Percentiles rank a stretch among this genome's conserved stretches.
phyloP scores from a whole-genome alignment of 1,284 basidiomycete genomes.

The Somion occarium region DNA sequence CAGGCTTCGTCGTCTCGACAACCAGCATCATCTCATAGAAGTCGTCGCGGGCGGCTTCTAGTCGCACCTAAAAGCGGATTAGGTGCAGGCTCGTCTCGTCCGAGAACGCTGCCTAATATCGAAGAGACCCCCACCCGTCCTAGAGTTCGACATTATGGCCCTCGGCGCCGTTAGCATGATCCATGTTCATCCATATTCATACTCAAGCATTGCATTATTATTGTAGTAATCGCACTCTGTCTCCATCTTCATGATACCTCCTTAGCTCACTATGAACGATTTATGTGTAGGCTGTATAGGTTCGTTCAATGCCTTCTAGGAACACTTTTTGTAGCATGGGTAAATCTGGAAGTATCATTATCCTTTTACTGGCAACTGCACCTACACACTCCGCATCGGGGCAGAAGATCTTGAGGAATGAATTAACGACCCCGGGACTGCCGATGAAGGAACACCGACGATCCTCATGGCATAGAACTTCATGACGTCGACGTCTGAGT shows the following conservation, averaged over 20 bases:
- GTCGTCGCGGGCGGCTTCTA: slow-evolving; percentile 4
- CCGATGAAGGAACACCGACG: no score
- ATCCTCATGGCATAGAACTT: neutral
- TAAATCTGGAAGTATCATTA: neutral
- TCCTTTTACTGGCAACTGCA: neutral
- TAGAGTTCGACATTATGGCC: slow-evolving; percentile 36
- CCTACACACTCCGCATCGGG: neutral
- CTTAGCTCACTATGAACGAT: neutral
- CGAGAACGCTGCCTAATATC: slow-evolving; percentile 28
- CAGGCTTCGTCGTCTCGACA: neutral
- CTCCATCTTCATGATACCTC: neutral
- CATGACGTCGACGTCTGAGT: neutral
- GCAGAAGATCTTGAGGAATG: neutral
- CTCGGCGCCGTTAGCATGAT: slow-evolving; percentile 19
- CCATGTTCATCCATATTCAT: neutral
- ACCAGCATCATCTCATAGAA: neutral
- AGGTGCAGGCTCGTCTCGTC: slow-evolving; percentile 8
- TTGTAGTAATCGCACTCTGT: slow-evolving; percentile 3
- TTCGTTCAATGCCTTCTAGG: no score
- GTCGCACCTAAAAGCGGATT: slow-evolving; percentile 7
- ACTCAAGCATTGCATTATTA: slow-evolving; percentile 5
- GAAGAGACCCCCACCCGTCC: slow-evolving; percentile 65
- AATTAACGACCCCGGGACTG: neutral
- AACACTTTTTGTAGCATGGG: neutral
- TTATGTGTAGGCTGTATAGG: no score